Evolutionary conservation across 257 asterid genomes (phyloP), one percentile per base, ranked within the genome.

Genomic region (Solanum habrochaites): DNA sequence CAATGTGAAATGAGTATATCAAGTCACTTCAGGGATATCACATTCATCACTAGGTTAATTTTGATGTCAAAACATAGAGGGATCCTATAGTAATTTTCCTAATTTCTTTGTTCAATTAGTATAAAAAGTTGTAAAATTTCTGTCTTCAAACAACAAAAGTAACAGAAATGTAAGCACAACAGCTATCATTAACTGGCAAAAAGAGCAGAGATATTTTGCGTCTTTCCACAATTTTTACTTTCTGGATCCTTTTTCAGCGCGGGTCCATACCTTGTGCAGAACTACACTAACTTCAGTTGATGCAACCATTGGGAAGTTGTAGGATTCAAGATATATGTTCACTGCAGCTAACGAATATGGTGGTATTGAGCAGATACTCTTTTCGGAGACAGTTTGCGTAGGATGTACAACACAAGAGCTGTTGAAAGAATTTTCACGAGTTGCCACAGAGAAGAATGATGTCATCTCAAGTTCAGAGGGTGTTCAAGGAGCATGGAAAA

Each of bases 351-450:
- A 31, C 77, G 92, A 72, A 94, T 94, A 4, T 91, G 94, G 67
- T 94, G 97, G 89, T 94, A 92, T 86, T 93, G 93, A 7, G 94
- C 93, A 4, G 95, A 91, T 87, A 86, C 85, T 87, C 92, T 86
- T 88, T 90, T 93, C 8, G 97, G 93, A 35, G 97, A 96, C 60
- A 94, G 89, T 92, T 94, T 94, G 43, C 95, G 93, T 29, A 94
- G 91, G 86, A 94, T 94, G 90, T 86, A 94, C 87, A 94, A 89
- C 49, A 94, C 97, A n/a, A 94, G 96, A 66, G 94, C 96, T 14
- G 97, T 91, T 11, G 97, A 96, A 86, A 94, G 94, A 86, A 94
- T 93, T 91, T 94, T 95, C 32, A 92, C 95, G 84, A 91, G 86
- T 93, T 93, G 92, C 66, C 66, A 78, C 16, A 47, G 16, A 5